Percentiles rank a stretch among this genome's conserved stretches.
Evolutionary conservation across 108 stramenopile genomes (phyloP).

Genomic region (Cafeteria roenbergensis): DNA sequence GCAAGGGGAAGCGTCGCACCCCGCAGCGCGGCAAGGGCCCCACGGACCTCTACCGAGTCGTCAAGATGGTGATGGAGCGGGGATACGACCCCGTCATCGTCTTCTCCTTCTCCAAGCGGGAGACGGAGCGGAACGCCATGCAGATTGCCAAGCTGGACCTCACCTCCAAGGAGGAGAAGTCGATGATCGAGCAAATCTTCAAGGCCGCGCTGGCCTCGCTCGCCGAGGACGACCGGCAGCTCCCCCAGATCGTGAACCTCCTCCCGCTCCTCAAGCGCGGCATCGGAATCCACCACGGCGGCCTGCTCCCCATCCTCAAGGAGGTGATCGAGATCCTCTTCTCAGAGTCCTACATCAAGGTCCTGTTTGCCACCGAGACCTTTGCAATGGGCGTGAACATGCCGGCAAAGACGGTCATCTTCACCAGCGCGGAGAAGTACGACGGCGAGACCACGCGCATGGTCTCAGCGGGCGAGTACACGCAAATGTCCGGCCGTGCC

Average conservation of each 20-base stretch:
- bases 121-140: slow-evolving; percentile 77
- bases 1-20: slow-evolving; percentile 46
- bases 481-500: slow-evolving; percentile 92
- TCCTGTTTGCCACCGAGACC: slow-evolving; percentile 94
- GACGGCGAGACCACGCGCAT: slow-evolving; percentile 65
- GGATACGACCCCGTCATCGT: slow-evolving; percentile 90
- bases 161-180: slow-evolving; percentile 87
- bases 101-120: slow-evolving; percentile 94
- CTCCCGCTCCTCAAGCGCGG: slow-evolving; percentile 87
- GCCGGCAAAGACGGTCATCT: slow-evolving; percentile 99
- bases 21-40: slow-evolving; percentile 36
- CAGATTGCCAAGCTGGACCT: slow-evolving; percentile 73
- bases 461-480: slow-evolving; percentile 71
- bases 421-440: slow-evolving; percentile 88
- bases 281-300: slow-evolving; percentile 97
- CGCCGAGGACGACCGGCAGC: slow-evolving; percentile 76
- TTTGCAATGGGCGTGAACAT: slow-evolving; percentile 98
- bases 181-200: slow-evolving; percentile 82
- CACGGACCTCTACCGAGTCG: slow-evolving; percentile 75
- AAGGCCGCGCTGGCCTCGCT: slow-evolving; percentile 83
- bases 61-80: slow-evolving; percentile 79
- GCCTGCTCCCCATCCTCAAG: slow-evolving; percentile 94
- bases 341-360: slow-evolving; percentile 84
- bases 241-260: slow-evolving; percentile 83
- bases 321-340: slow-evolving; percentile 98